phyloP scores from a whole-genome alignment of 169 alveolate genomes.

The Plasmodium inui region DNA sequence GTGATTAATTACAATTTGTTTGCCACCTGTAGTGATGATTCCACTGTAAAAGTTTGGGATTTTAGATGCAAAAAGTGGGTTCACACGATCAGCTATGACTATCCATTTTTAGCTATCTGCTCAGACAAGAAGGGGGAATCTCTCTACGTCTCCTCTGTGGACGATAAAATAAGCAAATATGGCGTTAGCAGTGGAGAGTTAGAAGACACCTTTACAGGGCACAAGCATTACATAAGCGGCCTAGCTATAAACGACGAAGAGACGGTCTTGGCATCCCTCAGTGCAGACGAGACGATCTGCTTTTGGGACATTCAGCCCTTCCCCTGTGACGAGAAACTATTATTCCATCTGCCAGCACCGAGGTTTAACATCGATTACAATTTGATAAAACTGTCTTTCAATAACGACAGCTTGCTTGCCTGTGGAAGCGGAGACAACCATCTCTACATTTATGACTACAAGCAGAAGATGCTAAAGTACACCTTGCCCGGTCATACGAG shows the following conservation, averaged over 20 bases:
- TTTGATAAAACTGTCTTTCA: constrained; percentile 84
- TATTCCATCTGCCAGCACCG: constrained; percentile 5
- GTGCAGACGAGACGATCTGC: constrained; percentile 86
- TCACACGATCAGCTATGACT: constrained; percentile 81
- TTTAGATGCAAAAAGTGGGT: constrained; percentile 78
- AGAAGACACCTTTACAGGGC: constrained; percentile 81
- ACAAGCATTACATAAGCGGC: constrained; percentile 86
- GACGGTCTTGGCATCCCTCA: constrained; percentile 81
- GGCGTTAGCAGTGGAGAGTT: constrained; percentile 77
- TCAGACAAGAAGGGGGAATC: constrained; percentile 83
- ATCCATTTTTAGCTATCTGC: constrained; percentile 85
- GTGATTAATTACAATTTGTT: constrained; percentile 79
- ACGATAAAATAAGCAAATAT: constrained; percentile 84
- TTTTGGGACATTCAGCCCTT: constrained; percentile 89
- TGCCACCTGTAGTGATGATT: constrained; percentile 89
- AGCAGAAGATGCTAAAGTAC: constrained; percentile 79
- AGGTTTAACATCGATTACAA: constrained; percentile 87
- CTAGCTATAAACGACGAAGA: constrained; percentile 85
- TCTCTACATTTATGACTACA: constrained; percentile 83
- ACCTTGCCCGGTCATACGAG: constrained; percentile 89
- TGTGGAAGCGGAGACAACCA: constrained; percentile 87
- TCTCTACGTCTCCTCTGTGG: constrained; percentile 85
- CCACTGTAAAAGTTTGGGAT: constrained; percentile 89
- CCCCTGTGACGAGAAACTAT: constrained; percentile 31
- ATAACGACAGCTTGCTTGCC: constrained; percentile 76